Evolutionary conservation across 805 yeast genomes (phyloP).

Genomic region (Myxozyma mucilagina): DNA sequence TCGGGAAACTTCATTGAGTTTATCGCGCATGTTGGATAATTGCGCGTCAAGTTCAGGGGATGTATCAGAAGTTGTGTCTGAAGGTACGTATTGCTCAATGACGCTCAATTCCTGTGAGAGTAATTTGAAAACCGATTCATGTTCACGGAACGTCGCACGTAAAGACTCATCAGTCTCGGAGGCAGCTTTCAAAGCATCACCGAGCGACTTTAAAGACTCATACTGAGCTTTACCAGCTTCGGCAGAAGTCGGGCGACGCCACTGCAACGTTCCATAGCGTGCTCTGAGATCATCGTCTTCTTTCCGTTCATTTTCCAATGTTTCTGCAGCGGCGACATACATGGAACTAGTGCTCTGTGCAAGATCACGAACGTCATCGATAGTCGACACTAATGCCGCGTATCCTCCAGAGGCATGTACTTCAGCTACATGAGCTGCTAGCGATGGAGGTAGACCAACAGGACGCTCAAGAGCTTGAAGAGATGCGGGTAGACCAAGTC

Average conservation of each 20-base stretch:
- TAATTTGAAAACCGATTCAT: conserved; percentile 50
- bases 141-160: conserved; percentile 47
- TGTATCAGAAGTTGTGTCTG: conserved; percentile 37
- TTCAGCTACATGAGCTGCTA: conserved; percentile 57
- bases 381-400: conserved; percentile 44
- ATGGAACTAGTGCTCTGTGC: conserved; percentile 36
- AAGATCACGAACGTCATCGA: conserved; percentile 50
- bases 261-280: conserved; percentile 54
- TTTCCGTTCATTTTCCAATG: conserved; percentile 51
- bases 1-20: conserved; percentile 29
- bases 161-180: conserved; percentile 60
- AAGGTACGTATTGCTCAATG: conserved; percentile 39
- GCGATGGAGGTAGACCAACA: conserved; percentile 57
- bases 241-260: conserved; percentile 54
- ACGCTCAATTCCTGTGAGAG: conserved; percentile 44
- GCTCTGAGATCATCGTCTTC: conserved; percentile 57
- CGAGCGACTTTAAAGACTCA: conserved; percentile 48
- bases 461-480: conserved; percentile 61
- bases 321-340: conserved; percentile 36
- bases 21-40: conserved; percentile 38
- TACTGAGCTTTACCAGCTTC: conserved; percentile 47
- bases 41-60: conserved; percentile 42
- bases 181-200: conserved; percentile 57
- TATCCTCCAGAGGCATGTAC: conserved; percentile 57
- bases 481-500: conserved; percentile 53